Evolutionary conservation across 805 yeast genomes (phyloP), one percentile per base, ranked within the genome.

Genomic region (Lipomyces starkeyi): DNA sequence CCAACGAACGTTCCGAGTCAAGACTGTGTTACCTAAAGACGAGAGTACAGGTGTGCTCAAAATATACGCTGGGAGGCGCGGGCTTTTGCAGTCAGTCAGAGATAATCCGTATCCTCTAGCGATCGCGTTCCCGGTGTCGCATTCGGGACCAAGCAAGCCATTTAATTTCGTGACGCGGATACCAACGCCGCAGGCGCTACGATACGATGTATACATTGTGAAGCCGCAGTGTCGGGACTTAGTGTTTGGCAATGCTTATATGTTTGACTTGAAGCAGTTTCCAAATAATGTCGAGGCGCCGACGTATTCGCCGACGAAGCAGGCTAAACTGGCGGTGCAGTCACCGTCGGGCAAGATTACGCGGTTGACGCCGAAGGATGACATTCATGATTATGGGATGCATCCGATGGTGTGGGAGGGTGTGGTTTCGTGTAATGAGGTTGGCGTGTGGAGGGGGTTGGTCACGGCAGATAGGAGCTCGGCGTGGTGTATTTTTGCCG

Each of bases 331-430:
- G 62, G 93, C 89, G 0, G 78, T 94, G 20, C 93, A 92, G 75
- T 85, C 95, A 0, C 99, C 99, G 1, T 85, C 91, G 1, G 97
- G 97, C 0, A 88, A 88, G 70, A 85, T 91, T 68, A 84, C 84
- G 72, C 86, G 88, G 73, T 79, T 93, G 64, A 54, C 47, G 22
- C 9, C 52, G 27, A 65, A 58, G 47, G 77, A 77, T 14, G 84
- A 86, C 66, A 80, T 80, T 52, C 89, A 84, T 3, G 84, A 82
- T 54, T 74, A 69, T 11, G 74, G 74, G 37, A 70, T 25, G 56
- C 32, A 22, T 58, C 25, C 25, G 47, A 43, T 63, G 0, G 76
- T 83, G 0, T 91, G 89, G 87, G 88, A 85, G 68, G 76, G 85
- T n/a, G 81, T 83, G 55, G 80, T 90, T 29, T 84, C 85, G 66